Percentiles rank a stretch among this genome's conserved stretches.
These are phyloP conservation scores for Hericium erinaceus DNA, from an alignment of 768 basidiomycete genomes.

Conservation along the genomic window DNA sequence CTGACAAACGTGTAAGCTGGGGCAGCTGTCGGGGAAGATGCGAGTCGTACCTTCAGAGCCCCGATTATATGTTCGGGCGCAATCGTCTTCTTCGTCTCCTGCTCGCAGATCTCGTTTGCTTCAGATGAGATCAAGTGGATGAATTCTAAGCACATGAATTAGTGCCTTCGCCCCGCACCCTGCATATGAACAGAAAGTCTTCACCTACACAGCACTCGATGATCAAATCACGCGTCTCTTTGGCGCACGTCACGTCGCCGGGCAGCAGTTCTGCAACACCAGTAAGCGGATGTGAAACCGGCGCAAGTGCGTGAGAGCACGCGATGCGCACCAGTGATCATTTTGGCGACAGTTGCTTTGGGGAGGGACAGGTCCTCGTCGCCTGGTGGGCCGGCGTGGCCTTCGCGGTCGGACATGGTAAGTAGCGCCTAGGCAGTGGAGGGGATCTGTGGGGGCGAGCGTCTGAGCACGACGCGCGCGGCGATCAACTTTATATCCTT, in stretches of 20 bases:
- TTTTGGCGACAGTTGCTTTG: slow-evolving; percentile 95
- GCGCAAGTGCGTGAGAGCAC: neutral
- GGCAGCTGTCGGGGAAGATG: neutral
- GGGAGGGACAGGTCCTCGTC: slow-evolving; percentile 94
- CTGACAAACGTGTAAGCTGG: slow-evolving; percentile 28
- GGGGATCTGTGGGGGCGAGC: slow-evolving; percentile 11
- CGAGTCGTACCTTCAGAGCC: slow-evolving; percentile 64
- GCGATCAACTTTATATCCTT: slow-evolving; percentile 13
- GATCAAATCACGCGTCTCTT: slow-evolving; percentile 94
- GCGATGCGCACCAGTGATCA: slow-evolving; percentile 68
- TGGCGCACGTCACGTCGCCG: slow-evolving; percentile 78
- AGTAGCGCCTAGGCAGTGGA: neutral
- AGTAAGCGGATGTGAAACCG: slow-evolving; percentile 3
- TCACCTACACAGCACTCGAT: slow-evolving; percentile 99
- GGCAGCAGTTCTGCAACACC: slow-evolving; percentile 70
- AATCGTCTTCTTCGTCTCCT: slow-evolving; percentile 98
- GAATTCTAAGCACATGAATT: slow-evolving; percentile 56
- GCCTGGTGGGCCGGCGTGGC: slow-evolving; percentile 49
- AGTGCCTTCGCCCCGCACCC: neutral
- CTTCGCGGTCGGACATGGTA: slow-evolving; percentile 88
- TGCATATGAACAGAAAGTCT: slow-evolving; percentile 24
- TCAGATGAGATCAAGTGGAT: slow-evolving; percentile 96
- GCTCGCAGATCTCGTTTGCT: slow-evolving; percentile 96
- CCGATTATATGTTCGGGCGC: slow-evolving; percentile 93
- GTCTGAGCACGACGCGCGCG: slow-evolving; percentile 10